phyloP scores from a whole-genome alignment of 352 stramenopile genomes.

The Pythium aristosporum region DNA sequence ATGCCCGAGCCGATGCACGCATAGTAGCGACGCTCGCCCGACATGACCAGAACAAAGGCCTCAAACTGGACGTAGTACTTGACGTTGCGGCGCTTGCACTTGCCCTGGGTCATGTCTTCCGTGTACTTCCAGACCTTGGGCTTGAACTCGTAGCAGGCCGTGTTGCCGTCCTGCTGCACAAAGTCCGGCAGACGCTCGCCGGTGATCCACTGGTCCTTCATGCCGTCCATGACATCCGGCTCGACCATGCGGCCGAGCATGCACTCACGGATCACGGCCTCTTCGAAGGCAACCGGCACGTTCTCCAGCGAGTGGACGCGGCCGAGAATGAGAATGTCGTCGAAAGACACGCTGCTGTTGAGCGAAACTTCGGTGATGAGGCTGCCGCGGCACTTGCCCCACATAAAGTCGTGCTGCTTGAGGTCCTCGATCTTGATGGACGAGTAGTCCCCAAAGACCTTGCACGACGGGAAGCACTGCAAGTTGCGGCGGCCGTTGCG shows the following conservation, averaged over 20 bases:
- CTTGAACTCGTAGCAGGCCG: slow-evolving; percentile 86
- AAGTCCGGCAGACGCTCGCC: slow-evolving; percentile 83
- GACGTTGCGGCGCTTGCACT: slow-evolving; percentile 87
- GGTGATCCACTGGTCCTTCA: slow-evolving; percentile 87
- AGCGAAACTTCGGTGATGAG: slow-evolving; percentile 82
- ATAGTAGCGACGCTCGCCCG: slow-evolving; percentile 76
- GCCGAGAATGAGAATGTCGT: slow-evolving; percentile 77
- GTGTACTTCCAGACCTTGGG: slow-evolving; percentile 90
- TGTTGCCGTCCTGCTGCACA: slow-evolving; percentile 70
- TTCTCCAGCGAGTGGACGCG: slow-evolving; percentile 86
- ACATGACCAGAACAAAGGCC: slow-evolving; percentile 75
- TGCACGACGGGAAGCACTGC: slow-evolving; percentile 88
- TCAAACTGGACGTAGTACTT: slow-evolving; percentile 90
- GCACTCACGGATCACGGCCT: slow-evolving; percentile 80
- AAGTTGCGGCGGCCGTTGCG: slow-evolving; percentile 88
- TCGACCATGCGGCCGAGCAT: slow-evolving; percentile 81
- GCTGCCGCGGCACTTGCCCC: slow-evolving; percentile 85
- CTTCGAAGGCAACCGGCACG: slow-evolving; percentile 80
- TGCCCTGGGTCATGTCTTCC: slow-evolving; percentile 86
- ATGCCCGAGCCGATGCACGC: slow-evolving; percentile 85
- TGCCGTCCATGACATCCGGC: slow-evolving; percentile 71
- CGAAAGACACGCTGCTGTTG: slow-evolving; percentile 79
- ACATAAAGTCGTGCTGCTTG: slow-evolving; percentile 90
- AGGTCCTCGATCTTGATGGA: slow-evolving; percentile 88
- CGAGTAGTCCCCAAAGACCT: slow-evolving; percentile 90